A percentile compares a stretch with the other conserved stretches of the same genome.
Conservation (phyloP, 768 basidiomycete species). For the Pholiota conissans region DNA sequence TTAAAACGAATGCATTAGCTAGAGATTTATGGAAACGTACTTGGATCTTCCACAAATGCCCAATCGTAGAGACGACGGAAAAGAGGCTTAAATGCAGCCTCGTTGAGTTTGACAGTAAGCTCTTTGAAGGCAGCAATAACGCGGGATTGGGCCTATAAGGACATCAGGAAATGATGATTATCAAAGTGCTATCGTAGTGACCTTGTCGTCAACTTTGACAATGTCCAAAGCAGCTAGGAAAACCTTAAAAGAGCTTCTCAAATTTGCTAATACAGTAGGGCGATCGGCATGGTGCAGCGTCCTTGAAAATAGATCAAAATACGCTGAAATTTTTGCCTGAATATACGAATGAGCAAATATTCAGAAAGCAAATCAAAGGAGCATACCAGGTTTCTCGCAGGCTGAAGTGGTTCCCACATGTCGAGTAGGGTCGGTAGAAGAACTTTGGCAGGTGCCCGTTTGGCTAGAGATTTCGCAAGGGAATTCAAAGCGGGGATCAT, state of each 20-base stretch:
- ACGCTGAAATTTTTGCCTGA: conserved; percentile 43
- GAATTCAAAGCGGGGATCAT: conserved; percentile 34
- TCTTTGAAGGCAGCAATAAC: conserved; percentile 80
- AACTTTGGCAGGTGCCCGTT: conserved; percentile 64
- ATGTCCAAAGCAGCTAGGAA: conserved; percentile 80
- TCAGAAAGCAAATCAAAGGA: neutral
- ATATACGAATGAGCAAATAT: conserved; percentile 1
- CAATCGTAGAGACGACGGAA: conserved; percentile 94
- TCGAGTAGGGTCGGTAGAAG: conserved; percentile 66
- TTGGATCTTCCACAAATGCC: conserved; percentile 68
- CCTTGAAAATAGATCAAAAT: conserved; percentile 70
- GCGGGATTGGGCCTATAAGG: conserved; percentile 46
- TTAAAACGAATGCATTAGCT: neutral
- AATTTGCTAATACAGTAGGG: conserved; percentile 59
- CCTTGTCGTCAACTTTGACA: conserved; percentile 27
- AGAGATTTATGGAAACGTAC: conserved; percentile 32
- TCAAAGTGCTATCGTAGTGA: conserved; percentile 6
- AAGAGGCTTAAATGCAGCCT: conserved; percentile 85
- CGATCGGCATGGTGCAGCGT: conserved; percentile 66
- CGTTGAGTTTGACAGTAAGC: conserved; percentile 90
- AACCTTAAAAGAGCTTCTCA: conserved; percentile 70
- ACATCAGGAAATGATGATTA: neutral
- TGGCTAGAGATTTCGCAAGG: conserved; percentile 67
- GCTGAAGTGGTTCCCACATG: conserved; percentile 47
- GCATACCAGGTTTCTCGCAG: conserved; percentile 36